A percentile compares a stretch with the other conserved stretches of the same genome.
These are phyloP conservation scores for Tylopilus sp. DNA, from an alignment of 768 basidiomycete genomes.

Conservation along the genomic window DNA sequence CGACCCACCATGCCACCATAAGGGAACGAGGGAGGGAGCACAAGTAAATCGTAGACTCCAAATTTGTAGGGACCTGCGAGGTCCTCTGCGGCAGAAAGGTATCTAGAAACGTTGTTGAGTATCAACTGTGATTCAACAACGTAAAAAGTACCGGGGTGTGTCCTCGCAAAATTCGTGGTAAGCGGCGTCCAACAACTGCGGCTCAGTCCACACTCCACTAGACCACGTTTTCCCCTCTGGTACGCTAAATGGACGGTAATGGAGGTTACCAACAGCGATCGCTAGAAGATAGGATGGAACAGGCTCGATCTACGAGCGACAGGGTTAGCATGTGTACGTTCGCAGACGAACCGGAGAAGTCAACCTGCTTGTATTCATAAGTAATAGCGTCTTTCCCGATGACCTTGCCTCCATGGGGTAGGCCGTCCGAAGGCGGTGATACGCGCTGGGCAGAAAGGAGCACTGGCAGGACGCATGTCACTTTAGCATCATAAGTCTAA, in stretches of 20 bases:
- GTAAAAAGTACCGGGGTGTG: no score
- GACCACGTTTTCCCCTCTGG: constrained; percentile 71
- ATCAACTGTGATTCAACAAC: no score
- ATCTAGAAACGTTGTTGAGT: constrained; percentile 45
- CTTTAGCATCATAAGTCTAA: constrained; percentile 76
- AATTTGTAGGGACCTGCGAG: constrained; percentile 76
- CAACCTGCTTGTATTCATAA: constrained; percentile 81
- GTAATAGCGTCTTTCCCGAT: constrained; percentile 71
- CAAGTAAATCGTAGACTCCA: constrained; percentile 62
- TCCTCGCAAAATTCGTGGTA: constrained; percentile 90
- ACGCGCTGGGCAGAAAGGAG: constrained; percentile 81
- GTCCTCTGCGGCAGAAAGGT: constrained; percentile 41
- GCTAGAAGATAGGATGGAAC: constrained; percentile 94
- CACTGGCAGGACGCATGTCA: constrained; percentile 74
- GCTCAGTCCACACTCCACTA: constrained; percentile 90
- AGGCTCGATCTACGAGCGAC: constrained; percentile 64
- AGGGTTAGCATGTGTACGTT: no score
- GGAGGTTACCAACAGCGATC: constrained; percentile 35
- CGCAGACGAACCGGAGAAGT: no score
- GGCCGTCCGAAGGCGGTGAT: constrained; percentile 70
- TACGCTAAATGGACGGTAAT: constrained; percentile 60
- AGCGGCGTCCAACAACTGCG: constrained; percentile 68
- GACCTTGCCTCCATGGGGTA: constrained; percentile 66
- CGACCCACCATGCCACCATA: constrained; percentile 79
- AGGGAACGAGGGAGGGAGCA: constrained; percentile 80